Base-by-base conservation (phyloP, 257 asterid genomes). In the Salvia rosmarinus region DNA sequence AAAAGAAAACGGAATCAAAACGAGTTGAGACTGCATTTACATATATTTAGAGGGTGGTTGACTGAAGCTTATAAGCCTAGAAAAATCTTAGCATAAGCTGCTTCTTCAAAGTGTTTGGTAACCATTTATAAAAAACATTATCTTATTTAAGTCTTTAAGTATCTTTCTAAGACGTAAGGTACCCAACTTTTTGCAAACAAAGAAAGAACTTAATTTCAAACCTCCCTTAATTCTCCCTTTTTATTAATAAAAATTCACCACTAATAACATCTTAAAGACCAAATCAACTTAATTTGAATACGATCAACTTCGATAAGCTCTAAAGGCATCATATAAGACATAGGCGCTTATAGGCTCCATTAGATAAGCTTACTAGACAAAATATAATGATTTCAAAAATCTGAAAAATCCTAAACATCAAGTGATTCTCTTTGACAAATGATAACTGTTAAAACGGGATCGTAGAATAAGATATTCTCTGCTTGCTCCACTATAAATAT, bases 371-470 rank as follows among this genome's bases (percentile, higher is more conserved):
- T 57, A 57, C n/a, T n/a, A n/a, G 64, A 21, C 9, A n/a, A 37
- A 57, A 52, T 13, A 20, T 51, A 19, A 14, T 25, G n/a, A 28
- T 50, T 50, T 46, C 49, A 19, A 78, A 44, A 63, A 63, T 10
- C 37, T 32, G 60, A 40, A 42, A 4, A 76, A 67, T 49, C 3
- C 35, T 43, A 23, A 76, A 46, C 14, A 19, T 35, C 68, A 34
- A 37, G 21, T 39, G 52, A 46, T 23, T 49, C 44, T 55, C 54
- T 51, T 72, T 37, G 43, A 46, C 20, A 3, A 3, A 30, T 39
- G 13, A 34, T 61, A 70, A 56, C 64, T 42, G 19, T 39, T 54
- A 13, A 37, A 46, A 21, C 39, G 51, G 55, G 51, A 69, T 49
- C 10, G 34, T 12, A 46, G 28, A 52, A 32, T 20, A 9, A 71